Evolutionary conservation across 805 yeast species (phyloP).

Genomic region (Danielia oregonensis): DNA sequence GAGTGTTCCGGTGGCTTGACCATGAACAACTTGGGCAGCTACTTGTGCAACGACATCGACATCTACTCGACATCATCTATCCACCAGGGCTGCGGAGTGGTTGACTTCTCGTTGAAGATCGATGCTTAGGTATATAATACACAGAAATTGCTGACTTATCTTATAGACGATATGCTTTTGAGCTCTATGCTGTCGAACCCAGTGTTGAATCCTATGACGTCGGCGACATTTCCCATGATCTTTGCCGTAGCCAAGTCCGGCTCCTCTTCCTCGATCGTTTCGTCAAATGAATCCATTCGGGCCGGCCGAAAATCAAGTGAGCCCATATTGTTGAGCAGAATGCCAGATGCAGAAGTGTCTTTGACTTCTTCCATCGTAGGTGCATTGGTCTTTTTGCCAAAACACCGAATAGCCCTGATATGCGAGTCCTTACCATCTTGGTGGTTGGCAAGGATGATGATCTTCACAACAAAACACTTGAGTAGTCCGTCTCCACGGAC

Average conservation of each 20-base stretch:
- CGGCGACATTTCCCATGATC: conserved; percentile 30
- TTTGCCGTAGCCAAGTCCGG: conserved; percentile 22
- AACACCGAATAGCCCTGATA: conserved; percentile 67
- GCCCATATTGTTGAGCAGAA: conserved; percentile 9
- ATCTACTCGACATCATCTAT: conserved; percentile 87
- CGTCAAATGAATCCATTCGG: conserved; percentile 3
- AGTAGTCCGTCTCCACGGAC: conserved; percentile 53
- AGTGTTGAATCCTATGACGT: conserved; percentile 39
- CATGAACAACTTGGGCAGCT: conserved; percentile 58
- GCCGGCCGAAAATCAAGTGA: neutral
- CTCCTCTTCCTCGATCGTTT: conserved; percentile 4
- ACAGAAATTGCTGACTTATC: conserved; percentile 14
- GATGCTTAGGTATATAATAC: conserved; percentile 5
- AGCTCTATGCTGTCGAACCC: conserved; percentile 40
- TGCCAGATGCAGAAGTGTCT: conserved; percentile 5
- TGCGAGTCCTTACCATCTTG: conserved; percentile 97
- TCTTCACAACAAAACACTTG: conserved; percentile 61
- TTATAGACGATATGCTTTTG: conserved; percentile 35
- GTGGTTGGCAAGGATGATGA: conserved; percentile 70
- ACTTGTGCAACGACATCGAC: conserved; percentile 75
- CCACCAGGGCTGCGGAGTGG: conserved; percentile 83
- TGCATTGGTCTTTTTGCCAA: conserved; percentile 30
- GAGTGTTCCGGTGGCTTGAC: conserved; percentile 94
- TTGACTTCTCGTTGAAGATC: conserved; percentile 84
- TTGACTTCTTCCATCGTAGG: neutral